A percentile compares a stretch with the other conserved stretches of the same genome.
Conservation (phyloP, 768 basidiomycete species). For the Phaeolepiota aurea region DNA sequence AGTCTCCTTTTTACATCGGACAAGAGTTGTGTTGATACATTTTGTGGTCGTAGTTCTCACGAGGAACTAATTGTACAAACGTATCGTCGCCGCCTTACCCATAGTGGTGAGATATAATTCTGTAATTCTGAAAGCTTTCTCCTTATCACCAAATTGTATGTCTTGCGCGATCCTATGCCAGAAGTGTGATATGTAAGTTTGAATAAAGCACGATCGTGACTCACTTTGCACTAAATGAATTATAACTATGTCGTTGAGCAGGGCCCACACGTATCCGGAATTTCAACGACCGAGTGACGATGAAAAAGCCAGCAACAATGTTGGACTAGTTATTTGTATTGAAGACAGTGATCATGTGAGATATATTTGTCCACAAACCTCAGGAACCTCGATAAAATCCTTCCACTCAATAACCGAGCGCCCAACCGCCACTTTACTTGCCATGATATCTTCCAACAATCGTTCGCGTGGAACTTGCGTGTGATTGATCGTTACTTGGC, state of each 20-base stretch:
- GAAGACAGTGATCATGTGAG: neutral
- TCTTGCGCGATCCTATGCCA: conserved; percentile 16
- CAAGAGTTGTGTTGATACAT: too few relatives aligned
- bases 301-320: conserved; percentile 29
- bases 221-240: conserved; percentile 33
- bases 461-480: neutral
- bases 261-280: conserved; percentile 30
- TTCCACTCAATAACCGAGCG: neutral
- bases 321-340: conserved; percentile 13
- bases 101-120: conserved; percentile 25
- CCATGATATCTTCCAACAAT: neutral
- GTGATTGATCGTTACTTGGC: neutral
- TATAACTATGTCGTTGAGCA: conserved; percentile 22
- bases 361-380: neutral
- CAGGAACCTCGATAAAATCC: conserved; percentile 1
- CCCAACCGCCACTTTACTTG: neutral
- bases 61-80: too few relatives aligned
- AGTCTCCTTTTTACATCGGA: too few relatives aligned
- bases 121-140: conserved; percentile 15
- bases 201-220: conserved; percentile 15
- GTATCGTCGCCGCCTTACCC: conserved; percentile 22
- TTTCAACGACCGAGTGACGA: conserved; percentile 28
- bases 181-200: neutral
- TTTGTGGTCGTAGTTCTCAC: too few relatives aligned
- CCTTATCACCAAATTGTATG: conserved; percentile 10